A percentile compares a stretch with the other conserved stretches of the same genome.
Conservation (phyloP, 1,284 basidiomycete species). For the Ustilago loliicola region DNA sequence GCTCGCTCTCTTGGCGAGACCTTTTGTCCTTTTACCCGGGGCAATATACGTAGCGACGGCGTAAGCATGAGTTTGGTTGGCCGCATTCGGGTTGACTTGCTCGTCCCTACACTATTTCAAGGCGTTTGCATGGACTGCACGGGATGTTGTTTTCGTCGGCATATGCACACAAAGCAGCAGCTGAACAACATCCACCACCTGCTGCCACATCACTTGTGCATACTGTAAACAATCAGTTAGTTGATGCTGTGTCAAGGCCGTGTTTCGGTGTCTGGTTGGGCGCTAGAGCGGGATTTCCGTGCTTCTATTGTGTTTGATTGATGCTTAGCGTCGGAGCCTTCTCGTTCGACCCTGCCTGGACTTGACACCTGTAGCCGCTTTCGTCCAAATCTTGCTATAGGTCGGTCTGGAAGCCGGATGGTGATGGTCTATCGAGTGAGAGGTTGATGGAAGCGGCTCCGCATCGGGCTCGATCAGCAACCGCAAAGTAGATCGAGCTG, state of each 20-base stretch:
- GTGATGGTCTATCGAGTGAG: not conserved
- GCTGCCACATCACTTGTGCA: not conserved
- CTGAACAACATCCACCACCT: not conserved
- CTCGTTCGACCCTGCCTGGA: too few species aligned
- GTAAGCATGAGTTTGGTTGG: not conserved
- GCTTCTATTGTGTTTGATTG: not conserved
- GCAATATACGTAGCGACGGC: not conserved
- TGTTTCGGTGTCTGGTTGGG: not conserved
- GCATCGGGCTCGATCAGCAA: slow-evolving; percentile 2
- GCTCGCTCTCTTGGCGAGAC: not conserved
- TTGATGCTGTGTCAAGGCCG: not conserved
- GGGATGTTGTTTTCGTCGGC: not conserved
- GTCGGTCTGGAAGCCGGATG: too few species aligned
- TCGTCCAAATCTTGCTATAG: not conserved
- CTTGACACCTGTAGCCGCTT: too few species aligned
- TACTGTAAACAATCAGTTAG: not conserved
- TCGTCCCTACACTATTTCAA: too few species aligned
- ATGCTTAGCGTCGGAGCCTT: too few species aligned
- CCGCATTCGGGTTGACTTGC: not conserved
- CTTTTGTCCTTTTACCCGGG: not conserved
- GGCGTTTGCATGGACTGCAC: too few species aligned
- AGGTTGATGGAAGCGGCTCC: not conserved
- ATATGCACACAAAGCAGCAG: not conserved
- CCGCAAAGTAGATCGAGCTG: not conserved
- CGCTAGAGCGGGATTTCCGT: not conserved